Conservation (phyloP, 2,329 filamentous ascomycete species). For the Fusarium poae region DNA sequence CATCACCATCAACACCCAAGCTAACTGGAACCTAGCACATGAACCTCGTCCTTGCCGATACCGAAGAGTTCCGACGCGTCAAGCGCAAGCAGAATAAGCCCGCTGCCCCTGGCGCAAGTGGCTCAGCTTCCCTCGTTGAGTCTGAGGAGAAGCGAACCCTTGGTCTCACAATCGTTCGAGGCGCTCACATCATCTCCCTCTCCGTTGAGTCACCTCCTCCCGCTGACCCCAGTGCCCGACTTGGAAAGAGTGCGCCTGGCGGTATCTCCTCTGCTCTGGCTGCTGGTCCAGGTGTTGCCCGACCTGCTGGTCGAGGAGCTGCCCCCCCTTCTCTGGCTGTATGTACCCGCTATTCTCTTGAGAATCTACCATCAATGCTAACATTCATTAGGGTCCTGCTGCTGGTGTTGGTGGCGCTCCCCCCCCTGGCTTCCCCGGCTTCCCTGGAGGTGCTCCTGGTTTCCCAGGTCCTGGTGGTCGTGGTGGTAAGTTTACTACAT, state of each 20-base stretch:
- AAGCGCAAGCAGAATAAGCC: slow-evolving; percentile 86
- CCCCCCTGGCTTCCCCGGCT: slow-evolving; percentile 69
- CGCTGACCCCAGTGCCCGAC: slow-evolving; percentile 88
- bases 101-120: slow-evolving; percentile 72
- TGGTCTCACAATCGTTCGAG: slow-evolving; percentile 92
- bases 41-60: slow-evolving; percentile 98
- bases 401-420: slow-evolving; percentile 83
- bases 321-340: slow-evolving; percentile 82
- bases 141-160: slow-evolving; percentile 98
- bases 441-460: slow-evolving; percentile 66
- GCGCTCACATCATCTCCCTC: slow-evolving; percentile 92
- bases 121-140: slow-evolving; percentile 77
- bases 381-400: slow-evolving; percentile 74
- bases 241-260: slow-evolving; percentile 81
- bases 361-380: slow-evolving; percentile 25
- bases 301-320: slow-evolving; percentile 88
- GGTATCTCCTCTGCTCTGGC: slow-evolving; percentile 78
- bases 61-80: slow-evolving; percentile 94
- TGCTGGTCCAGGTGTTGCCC: slow-evolving; percentile 88
- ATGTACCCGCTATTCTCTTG: slow-evolving; percentile 46
- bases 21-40: slow-evolving; percentile 77
- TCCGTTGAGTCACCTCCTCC: slow-evolving; percentile 97
- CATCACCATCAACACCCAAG: not conserved
- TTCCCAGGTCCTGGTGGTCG: slow-evolving; percentile 61
- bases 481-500: slow-evolving; percentile 62